Evolutionary conservation across 441 rosid genomes (phyloP).

Genomic region (Populus trichocarpa): DNA sequence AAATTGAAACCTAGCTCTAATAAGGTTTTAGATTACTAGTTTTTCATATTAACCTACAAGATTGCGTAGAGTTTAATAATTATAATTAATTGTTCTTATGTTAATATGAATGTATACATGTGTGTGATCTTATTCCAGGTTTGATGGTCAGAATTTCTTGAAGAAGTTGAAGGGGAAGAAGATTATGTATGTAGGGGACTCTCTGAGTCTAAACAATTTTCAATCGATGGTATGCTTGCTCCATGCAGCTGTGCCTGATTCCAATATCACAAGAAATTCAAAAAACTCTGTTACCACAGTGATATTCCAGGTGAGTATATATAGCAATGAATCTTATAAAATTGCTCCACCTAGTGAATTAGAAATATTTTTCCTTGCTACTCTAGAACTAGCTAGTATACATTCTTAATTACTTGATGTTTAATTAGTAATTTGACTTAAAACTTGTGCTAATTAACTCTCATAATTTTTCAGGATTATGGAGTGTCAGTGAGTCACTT

Average conservation of each 20-base stretch:
- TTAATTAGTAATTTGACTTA: not conserved
- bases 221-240: conserved; percentile 77
- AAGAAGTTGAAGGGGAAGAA: conserved; percentile 55
- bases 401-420: not conserved
- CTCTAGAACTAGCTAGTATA: too few relatives aligned
- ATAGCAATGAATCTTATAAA: not conserved
- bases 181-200: conserved; percentile 84
- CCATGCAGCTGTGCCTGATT: conserved; percentile 53
- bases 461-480: conserved; percentile 47
- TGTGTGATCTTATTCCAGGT: conserved; percentile 29
- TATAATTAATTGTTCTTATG: too few relatives aligned
- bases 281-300: conserved; percentile 22
- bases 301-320: conserved; percentile 28
- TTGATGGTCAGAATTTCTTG: conserved; percentile 50
- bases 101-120: not conserved
- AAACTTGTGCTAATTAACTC: not conserved
- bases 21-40: too few relatives aligned
- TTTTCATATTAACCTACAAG: too few relatives aligned
- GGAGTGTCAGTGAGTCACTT: conserved; percentile 53
- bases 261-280: conserved; percentile 25
- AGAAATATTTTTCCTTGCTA: conserved; percentile 13
- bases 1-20: too few relatives aligned
- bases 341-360: conserved; percentile 13
- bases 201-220: conserved; percentile 72
- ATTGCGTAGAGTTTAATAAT: too few relatives aligned